Percentiles rank a stretch among this genome's conserved stretches.
These are phyloP conservation scores for Mucuna pruriens DNA, from an alignment of 306 rosid genomes.

Conservation along the genomic window DNA sequence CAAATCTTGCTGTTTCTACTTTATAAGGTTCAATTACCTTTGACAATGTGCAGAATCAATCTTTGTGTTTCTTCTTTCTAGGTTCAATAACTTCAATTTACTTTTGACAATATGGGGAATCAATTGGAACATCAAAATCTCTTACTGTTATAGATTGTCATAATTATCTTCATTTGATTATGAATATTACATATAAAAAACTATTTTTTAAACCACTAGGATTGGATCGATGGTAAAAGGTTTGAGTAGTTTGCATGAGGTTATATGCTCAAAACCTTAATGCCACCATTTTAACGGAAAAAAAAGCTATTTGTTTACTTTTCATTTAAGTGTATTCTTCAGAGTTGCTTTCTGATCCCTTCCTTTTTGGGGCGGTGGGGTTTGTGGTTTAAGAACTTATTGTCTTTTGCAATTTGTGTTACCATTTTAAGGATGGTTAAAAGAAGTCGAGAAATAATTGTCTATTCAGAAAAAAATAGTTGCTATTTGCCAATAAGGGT, in stretches of 20 bases:
- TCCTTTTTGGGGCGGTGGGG: background rate
- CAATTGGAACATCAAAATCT: slow-evolving; percentile 9
- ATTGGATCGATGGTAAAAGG: background rate
- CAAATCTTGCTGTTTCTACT: background rate
- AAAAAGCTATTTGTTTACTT: background rate
- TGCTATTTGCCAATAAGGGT: background rate
- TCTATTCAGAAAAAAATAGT: background rate
- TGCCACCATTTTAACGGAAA: background rate
- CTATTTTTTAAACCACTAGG: background rate
- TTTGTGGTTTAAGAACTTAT: background rate
- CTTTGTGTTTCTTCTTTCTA: background rate
- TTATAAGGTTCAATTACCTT: background rate
- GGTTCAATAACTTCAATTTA: background rate
- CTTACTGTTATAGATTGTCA: slow-evolving; percentile 4
- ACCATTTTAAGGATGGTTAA: background rate
- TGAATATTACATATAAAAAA: background rate
- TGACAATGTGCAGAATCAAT: background rate
- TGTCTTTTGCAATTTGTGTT: background rate
- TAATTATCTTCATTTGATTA: background rate
- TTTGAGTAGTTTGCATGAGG: background rate
- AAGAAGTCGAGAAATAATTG: background rate
- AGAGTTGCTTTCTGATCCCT: background rate
- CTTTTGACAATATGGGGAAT: background rate
- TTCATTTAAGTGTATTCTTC: background rate
- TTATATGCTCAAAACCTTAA: background rate